A percentile compares a stretch with the other conserved stretches of the same genome.
Conservation (phyloP, 768 basidiomycete species). For the Mycena belliarum region DNA sequence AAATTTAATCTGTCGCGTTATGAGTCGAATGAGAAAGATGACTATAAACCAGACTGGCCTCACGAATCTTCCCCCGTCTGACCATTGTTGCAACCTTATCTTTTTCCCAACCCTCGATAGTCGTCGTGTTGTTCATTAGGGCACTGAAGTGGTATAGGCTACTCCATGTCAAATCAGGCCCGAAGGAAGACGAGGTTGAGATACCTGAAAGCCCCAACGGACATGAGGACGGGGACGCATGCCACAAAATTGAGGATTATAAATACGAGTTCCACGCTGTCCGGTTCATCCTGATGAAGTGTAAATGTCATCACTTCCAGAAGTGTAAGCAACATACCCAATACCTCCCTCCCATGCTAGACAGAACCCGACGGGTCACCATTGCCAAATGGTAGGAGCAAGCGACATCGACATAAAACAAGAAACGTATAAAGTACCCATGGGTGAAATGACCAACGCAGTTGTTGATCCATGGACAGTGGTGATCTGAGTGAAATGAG, state of each 20-base stretch:
- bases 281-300: conserved; percentile 63
- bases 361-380: conserved; percentile 66
- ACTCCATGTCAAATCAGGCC: neutral
- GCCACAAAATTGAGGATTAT: conserved; percentile 86
- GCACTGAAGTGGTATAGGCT: conserved; percentile 88
- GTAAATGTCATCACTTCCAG: neutral
- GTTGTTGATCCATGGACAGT: conserved; percentile 93
- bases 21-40: neutral
- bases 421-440: conserved; percentile 85
- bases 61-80: conserved; percentile 80
- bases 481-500: conserved; percentile 59
- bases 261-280: conserved; percentile 71
- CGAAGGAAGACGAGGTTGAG: neutral
- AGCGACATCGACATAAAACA: conserved; percentile 89
- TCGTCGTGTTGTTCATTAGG: conserved; percentile 81
- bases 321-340: conserved; percentile 46
- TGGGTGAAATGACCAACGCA: conserved; percentile 94
- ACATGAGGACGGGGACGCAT: conserved; percentile 82
- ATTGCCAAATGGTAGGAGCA: conserved; percentile 88
- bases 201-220: conserved; percentile 90
- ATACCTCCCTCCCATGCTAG: conserved; percentile 42
- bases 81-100: conserved; percentile 88
- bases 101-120: conserved; percentile 98
- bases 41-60: conserved; percentile 44
- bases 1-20: conserved; percentile 68